Evolutionary conservation across 495 filamentous ascomycete species (phyloP).

Genomic region (Copromyces sp.): DNA sequence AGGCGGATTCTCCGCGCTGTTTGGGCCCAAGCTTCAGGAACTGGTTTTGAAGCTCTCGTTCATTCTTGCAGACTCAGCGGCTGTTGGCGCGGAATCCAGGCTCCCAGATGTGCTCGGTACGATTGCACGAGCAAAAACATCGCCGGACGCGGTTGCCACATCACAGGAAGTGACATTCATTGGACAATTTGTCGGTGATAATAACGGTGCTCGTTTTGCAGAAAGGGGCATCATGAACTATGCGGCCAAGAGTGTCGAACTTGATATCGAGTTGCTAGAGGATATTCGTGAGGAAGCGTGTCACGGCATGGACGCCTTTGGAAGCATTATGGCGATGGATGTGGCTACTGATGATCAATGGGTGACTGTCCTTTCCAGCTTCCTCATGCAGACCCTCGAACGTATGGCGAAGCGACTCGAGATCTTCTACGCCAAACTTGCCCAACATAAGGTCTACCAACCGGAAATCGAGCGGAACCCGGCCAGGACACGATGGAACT

Average conservation of each 20-base stretch:
- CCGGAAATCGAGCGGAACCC: constrained; percentile 40
- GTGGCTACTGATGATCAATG: constrained; percentile 14
- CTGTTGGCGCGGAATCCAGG: constrained; percentile 20
- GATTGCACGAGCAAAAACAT: constrained; percentile 37
- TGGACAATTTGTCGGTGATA: constrained; percentile 36
- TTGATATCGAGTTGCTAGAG: constrained; percentile 39
- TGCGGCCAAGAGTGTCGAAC: constrained; percentile 34
- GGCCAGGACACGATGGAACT: constrained; percentile 35
- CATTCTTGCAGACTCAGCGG: constrained; percentile 27
- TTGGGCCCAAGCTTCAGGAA: constrained; percentile 38
- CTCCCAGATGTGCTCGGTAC: constrained; percentile 41
- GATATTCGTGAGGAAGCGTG: constrained; percentile 41
- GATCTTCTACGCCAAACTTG: constrained; percentile 36
- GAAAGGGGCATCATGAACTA: constrained; percentile 39
- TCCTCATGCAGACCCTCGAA: constrained; percentile 39
- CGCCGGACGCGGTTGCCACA: constrained; percentile 28
- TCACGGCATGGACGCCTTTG: constrained; percentile 42
- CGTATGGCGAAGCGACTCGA: constrained; percentile 37
- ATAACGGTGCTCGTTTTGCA: constrained; percentile 30
- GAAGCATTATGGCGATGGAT: constrained; percentile 25
- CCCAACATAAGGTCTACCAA: constrained; percentile 33
- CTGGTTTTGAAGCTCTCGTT: constrained; percentile 42
- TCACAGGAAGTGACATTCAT: constrained; percentile 37
- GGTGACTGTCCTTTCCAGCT: constrained; percentile 31
- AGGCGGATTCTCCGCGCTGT: constrained; percentile 38